These are phyloP conservation scores for Yarrowia hollandica DNA, from an alignment of 805 yeast genomes.

Conservation along the genomic window DNA sequence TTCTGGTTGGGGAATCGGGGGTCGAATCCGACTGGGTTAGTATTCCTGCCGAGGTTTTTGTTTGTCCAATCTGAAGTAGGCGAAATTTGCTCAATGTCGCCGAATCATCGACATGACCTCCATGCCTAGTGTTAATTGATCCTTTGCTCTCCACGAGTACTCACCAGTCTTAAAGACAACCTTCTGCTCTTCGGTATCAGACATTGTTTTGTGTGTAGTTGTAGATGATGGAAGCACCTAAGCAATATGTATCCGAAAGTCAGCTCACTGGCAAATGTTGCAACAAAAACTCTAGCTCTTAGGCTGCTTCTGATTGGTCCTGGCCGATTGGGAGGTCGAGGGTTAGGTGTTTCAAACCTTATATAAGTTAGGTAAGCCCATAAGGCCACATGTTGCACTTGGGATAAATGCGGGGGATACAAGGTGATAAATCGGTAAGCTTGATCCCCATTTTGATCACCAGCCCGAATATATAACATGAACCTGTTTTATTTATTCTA, in stretches of 20 bases:
- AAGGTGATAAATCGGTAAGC: too few species aligned
- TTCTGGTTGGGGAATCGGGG: constrained; percentile 96
- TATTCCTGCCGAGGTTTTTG: background rate
- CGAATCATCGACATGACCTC: background rate
- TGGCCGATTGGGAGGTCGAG: constrained; percentile 22
- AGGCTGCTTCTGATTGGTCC: constrained; percentile 4
- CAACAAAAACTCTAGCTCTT: constrained; percentile 9
- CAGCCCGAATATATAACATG: too few species aligned
- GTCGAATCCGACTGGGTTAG: constrained; percentile 59
- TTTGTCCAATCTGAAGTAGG: background rate
- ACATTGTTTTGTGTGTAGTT: constrained; percentile 26
- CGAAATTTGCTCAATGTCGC: background rate
- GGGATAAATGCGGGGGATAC: too few species aligned
- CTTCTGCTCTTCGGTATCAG: constrained; percentile 28
- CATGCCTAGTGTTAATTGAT: background rate
- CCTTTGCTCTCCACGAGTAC: background rate
- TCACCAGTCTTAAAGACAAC: constrained; percentile 29
- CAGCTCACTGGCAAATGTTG: constrained; percentile 25
- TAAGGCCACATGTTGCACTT: too few species aligned
- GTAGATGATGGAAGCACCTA: constrained; percentile 27
- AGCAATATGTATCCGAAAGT: constrained; percentile 27
- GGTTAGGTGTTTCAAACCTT: background rate
- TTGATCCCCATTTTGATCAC: too few species aligned
- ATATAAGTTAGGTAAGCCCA: background rate
- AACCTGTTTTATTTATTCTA: too few species aligned